Conservation (phyloP, 2,329 filamentous ascomycete genomes). For the Claviceps sp. region DNA sequence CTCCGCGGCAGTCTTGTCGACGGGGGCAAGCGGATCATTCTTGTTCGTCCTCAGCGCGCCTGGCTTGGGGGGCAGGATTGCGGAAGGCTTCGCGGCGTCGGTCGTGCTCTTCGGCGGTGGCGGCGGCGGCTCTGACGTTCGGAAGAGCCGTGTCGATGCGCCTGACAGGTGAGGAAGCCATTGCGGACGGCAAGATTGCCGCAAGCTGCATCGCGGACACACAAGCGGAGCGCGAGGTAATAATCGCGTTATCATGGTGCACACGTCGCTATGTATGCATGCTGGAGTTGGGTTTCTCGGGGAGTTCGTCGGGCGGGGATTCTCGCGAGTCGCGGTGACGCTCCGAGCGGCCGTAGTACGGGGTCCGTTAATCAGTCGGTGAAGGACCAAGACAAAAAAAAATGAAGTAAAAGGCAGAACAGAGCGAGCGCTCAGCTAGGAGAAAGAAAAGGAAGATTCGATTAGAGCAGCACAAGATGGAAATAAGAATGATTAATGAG, state of each 20-base stretch:
- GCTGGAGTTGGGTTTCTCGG: background rate
- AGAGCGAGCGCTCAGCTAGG: no score
- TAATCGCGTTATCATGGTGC: slow-evolving; percentile 24
- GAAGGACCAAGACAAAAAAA: no score
- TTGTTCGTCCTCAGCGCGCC: slow-evolving; percentile 9
- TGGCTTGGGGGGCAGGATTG: slow-evolving; percentile 3
- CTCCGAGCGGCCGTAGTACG: no score
- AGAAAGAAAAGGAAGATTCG: no score
- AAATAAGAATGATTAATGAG: no score
- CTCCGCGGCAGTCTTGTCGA: slow-evolving; percentile 52
- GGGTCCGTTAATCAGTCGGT: no score
- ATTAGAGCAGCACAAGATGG: no score
- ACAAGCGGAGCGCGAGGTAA: slow-evolving; percentile 19
- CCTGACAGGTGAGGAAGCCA: slow-evolving; percentile 17
- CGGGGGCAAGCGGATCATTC: slow-evolving; percentile 18
- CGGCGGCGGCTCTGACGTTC: slow-evolving; percentile 18
- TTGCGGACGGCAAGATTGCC: slow-evolving; percentile 13
- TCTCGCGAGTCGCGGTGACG: no score
- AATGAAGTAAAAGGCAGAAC: no score
- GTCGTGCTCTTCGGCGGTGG: slow-evolving; percentile 7
- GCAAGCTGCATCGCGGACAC: slow-evolving; percentile 18
- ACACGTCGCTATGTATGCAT: background rate
- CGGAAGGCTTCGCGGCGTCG: background rate
- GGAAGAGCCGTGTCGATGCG: slow-evolving; percentile 15
- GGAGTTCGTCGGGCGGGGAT: background rate